Evolutionary conservation across 108 stramenopile species (phyloP), one percentile per base, ranked within the genome.

Genomic region (Mediolabrus comicus): DNA sequence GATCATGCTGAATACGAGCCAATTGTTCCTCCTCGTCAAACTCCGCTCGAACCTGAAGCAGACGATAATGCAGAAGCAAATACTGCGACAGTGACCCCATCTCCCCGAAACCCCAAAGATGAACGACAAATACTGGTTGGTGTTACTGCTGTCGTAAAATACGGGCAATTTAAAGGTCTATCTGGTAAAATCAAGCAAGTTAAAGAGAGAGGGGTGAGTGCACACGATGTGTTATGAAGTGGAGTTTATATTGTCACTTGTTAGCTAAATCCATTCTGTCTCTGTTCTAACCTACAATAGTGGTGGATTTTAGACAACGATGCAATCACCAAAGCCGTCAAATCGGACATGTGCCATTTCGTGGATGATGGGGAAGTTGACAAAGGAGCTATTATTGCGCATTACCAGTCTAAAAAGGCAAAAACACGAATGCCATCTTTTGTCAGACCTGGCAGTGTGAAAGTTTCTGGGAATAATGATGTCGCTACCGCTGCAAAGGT

Each of bases 1-100:
- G 49, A 59, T 35, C 80, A 81, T 72, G 70, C 80, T 4, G 75
- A 75, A 16, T 81, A 81, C 33, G 80, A 81, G 43, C 80, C 80
- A 3, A 74, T 78, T 22, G 34, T 74, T 60, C 77, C 77, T 19
- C 60, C 74, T 24, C 58, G 43, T 26, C 11, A 46, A 13, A 26
- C 36, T 28, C 22, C 19, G 22, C 6, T 22, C 3, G 46, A 3
- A 61, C 10, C 13, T 5, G 43, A 25, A 19, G 39, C 43, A 51
- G 46, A 5, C 52, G 46, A 14, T 26, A 25, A 46, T 10, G 43
- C 14, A 25, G 43, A 12, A 17, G 13, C n/a, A 53, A n/a, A 24
- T 22, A 13, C n/a, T 16, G 43, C 6, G 13, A 3, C 17, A 36
- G 11, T 0, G 4, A 24, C 34, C 3, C 13, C 17, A 61, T 51